These are phyloP conservation scores for Cytidiella melzeri DNA, from an alignment of 768 basidiomycete species.

Conservation along the genomic window DNA sequence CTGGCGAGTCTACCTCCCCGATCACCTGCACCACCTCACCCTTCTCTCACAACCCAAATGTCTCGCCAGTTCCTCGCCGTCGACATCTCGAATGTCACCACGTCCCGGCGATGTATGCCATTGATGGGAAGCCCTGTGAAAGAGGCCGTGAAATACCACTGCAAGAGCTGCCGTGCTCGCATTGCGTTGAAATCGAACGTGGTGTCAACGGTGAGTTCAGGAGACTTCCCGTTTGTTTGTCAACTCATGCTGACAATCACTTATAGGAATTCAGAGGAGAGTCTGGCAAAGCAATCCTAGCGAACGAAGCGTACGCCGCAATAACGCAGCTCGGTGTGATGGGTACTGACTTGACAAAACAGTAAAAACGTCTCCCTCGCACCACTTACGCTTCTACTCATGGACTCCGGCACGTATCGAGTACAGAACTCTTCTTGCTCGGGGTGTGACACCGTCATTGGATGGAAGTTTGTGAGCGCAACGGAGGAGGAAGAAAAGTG, in stretches of 20 bases:
- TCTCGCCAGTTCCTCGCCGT: conserved; percentile 1
- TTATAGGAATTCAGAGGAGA: conserved; percentile 49
- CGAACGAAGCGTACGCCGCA: conserved; percentile 44
- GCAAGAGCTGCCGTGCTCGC: conserved; percentile 8
- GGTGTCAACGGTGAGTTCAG: conserved; percentile 18
- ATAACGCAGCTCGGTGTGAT: background rate
- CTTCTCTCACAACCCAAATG: background rate
- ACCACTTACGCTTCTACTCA: conserved; percentile 46
- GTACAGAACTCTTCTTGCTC: conserved; percentile 51
- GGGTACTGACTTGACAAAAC: background rate
- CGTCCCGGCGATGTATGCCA: conserved; percentile 5
- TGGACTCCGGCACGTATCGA: conserved; percentile 59
- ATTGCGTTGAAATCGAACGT: conserved; percentile 8
- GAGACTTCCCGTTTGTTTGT: no score
- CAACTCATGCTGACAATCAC: no score
- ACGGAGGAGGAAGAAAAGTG: conserved; percentile 51
- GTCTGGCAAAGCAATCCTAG: conserved; percentile 52
- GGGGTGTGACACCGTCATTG: conserved; percentile 46
- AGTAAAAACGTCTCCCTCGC: conserved; percentile 43
- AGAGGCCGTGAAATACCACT: conserved; percentile 2
- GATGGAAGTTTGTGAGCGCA: conserved; percentile 58
- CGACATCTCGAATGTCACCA: background rate
- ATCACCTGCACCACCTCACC: no score
- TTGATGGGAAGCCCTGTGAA: conserved; percentile 5
- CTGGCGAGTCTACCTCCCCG: no score